Base-by-base conservation (phyloP, 371 early-diverging fungal genomes). In the Mortierella sp. region DNA sequence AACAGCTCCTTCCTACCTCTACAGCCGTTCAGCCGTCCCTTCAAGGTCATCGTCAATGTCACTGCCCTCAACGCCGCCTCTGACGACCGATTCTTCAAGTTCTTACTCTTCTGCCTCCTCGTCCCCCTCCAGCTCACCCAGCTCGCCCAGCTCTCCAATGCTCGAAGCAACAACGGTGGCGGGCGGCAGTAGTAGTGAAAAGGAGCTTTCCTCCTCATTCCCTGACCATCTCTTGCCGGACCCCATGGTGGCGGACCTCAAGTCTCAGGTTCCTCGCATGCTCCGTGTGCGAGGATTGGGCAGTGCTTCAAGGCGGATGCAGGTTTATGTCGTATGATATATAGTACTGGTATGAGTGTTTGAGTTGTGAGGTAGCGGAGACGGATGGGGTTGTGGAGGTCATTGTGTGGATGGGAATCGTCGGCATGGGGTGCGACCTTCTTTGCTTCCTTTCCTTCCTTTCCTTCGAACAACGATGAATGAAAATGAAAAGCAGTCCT, bases 261-360 rank as follows among this genome's bases (percentile, higher is more conserved):
- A 70, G 63, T 73, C 85, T 24, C 76, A 72, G 34, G 75, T 80
- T n/a, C 52, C 82, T 44, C 79, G 82, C 19, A 76, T 85, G 65
- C 80, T 82, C 54, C 70, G 60, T 68, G 82, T 80, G 28, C 82
- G 80, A 73, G 86, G 86, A 31, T 70, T 82, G 50, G 86, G 86
- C n/a, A 45, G 65, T 14, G 76, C 80, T 5, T 65, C 58, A 10
- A 79, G 86, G 77, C 74, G 74, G 70, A 82, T 82, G 82, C 77
- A 82, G n/a, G 82, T 80, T 34, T 79, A 75, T 60, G 80, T 86
- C 48, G 81, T 81, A 75, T 80, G 71, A 77, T 24, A 63, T 19
- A 31, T 72, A 34, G 45, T 70, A 26, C 14, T 57, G 21, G 57
- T 21, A 24, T 2, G 21, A 34, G 58, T 34, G 52, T 8, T 21